Evolutionary conservation across 306 rosid genomes (phyloP), one percentile per base, ranked within the genome.

Genomic region (Cucumis melo): DNA sequence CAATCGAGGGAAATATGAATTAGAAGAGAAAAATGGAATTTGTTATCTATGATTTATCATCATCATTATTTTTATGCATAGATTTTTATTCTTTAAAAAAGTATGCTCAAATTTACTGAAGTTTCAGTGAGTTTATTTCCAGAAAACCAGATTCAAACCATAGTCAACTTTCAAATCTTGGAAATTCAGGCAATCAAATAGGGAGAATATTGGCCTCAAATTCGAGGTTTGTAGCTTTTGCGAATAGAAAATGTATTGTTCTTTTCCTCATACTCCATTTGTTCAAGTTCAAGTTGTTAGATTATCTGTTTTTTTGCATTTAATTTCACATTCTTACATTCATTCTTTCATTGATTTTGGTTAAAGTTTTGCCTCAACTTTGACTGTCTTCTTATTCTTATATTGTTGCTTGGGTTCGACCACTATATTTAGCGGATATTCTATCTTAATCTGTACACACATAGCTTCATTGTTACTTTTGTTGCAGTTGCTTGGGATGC

Each of bases 131-230:
- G 70, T 20, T 63, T 27, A 19, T 20, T 62, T 39, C 39, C 24
- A 63, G 70, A 77, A 44, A 36, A 62, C 55, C 67, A 46, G 38
- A 44, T 59, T 77, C 68, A 50, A 46, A 62, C 29, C 96, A 91
- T 74, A 85, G 91, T 81, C 88, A 88, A 66, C 88, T 91, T 75
- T 91, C 96, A 71, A 83, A 76, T 83, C 92, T 97, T 81, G 98
- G 98, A 84, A 90, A 90, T 74, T 46, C 81, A 23, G 84, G 88
- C 80, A 80, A 85, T 86, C 88, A 87, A 80, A 93, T 88, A 41
- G 98, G 96, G 83, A 87, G 98, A 88, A 81, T 87, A 93, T 78
- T 93, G 55, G 87, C 90, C n/a, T 81, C 92, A 85, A 92, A 93
- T 86, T 83, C 96, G 67, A 89, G 91, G 54, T n/a, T n/a, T n/a